Conservation (phyloP, 2,329 filamentous ascomycete genomes). For the Juglanconis sp. region DNA sequence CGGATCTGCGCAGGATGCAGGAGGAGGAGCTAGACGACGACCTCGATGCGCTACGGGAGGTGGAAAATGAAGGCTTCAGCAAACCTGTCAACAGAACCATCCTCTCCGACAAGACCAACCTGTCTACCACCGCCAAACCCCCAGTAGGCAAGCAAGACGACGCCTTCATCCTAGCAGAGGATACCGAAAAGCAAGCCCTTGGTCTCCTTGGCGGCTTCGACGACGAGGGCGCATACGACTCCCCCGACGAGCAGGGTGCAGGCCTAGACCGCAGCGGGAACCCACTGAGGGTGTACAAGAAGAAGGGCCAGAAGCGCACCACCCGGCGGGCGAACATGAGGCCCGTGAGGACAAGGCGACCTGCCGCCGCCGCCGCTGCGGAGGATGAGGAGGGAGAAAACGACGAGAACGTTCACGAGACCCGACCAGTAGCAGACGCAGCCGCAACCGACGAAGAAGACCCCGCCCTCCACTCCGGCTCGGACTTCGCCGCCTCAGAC, state of each 20-base stretch:
- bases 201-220: slow-evolving; percentile 59
- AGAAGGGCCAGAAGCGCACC: slow-evolving; percentile 79
- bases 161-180: slow-evolving; percentile 39
- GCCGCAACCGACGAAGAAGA: slow-evolving; percentile 29
- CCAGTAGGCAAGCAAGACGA: slow-evolving; percentile 18
- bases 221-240: slow-evolving; percentile 58
- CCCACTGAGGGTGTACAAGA: slow-evolving; percentile 68
- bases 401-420: slow-evolving; percentile 39
- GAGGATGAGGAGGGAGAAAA: slow-evolving; percentile 32
- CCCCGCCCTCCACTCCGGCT: slow-evolving; percentile 35
- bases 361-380: slow-evolving; percentile 30
- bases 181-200: slow-evolving; percentile 39
- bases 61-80: slow-evolving; percentile 50
- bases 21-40: slow-evolving; percentile 71
- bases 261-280: slow-evolving; percentile 51
- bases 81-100: slow-evolving; percentile 10
- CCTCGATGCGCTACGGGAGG: slow-evolving; percentile 68
- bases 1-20: slow-evolving; percentile 65
- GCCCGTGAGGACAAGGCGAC: slow-evolving; percentile 49
- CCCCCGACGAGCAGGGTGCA: slow-evolving; percentile 47
- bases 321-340: slow-evolving; percentile 66
- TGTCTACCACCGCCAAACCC: neutral
- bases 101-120: neutral
- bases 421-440: slow-evolving; percentile 21
- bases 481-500: slow-evolving; percentile 36